Evolutionary conservation across 2,329 filamentous ascomycete species (phyloP), one percentile per base, ranked within the genome.

Genomic region (Geosmithia putterillii): DNA sequence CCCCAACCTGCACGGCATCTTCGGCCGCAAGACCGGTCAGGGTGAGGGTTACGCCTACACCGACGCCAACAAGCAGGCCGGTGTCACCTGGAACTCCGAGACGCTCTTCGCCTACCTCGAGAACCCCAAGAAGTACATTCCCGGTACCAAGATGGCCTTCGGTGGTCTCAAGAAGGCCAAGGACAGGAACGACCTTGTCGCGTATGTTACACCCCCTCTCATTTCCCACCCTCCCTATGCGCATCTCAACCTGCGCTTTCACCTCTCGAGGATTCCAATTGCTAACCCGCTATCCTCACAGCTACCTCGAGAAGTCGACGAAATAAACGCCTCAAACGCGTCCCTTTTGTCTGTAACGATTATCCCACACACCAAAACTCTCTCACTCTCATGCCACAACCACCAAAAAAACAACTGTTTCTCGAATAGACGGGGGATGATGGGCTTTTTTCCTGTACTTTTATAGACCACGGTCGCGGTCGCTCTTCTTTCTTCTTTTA

Each of bases 111-210:
- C 82, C 55, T 98, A 98, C 82, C 89, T 98, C 61, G 92, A 98
- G 81, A 96, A 96, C 84, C 92, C 92, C 73, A 98, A 98, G 84
- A 96, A 96, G 80, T 98, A 89, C 81, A 95, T 98, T 54, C 92
- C 92, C 57, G 92, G 92, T 57, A 98, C 92, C 74, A 98, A 96
- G 87, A 98, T 98, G 92, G 92, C 92, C 60, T 98, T 96, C 66
- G 92, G 92, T 73, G 92, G 92, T 69, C 80, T 98, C 64, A 98
- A 98, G 89, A 98, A 98, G 86, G 79, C 81, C 64, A 96, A 96
- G 86, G 92, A 96, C 76, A 81, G 92, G 68, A 95, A 96, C 69
- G 90, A 98, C 71, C 77, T 98, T 60, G 95, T 98, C 80, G 88
- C 87, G 83, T 90, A 84, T 59, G 83, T 78, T 49, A 7, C 6